A percentile compares a stretch with the other conserved stretches of the same genome.
Evolutionary conservation across 2,329 filamentous ascomycete genomes (phyloP).

Genomic region (Colletotrichum sansevieriae): DNA sequence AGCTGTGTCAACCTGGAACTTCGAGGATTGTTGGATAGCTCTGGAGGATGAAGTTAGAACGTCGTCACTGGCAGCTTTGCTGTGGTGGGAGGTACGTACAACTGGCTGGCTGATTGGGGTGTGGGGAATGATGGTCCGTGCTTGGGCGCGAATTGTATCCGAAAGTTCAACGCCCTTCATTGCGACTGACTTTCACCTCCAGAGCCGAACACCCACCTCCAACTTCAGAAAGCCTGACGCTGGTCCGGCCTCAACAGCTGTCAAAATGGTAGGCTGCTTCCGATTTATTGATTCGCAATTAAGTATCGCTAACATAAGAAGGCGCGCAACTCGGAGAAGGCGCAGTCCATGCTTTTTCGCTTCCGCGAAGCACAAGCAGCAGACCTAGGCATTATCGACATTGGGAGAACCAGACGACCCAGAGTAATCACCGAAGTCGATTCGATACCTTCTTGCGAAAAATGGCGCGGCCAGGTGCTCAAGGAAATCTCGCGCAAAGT

Average conservation of each 20-base stretch:
- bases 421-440: slow-evolving; percentile 91
- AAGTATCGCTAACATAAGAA: slow-evolving; percentile 50
- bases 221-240: slow-evolving; percentile 11
- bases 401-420: slow-evolving; percentile 87
- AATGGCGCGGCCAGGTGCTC: slow-evolving; percentile 97
- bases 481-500: slow-evolving; percentile 98
- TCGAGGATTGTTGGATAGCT: too few species aligned
- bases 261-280: slow-evolving; percentile 23
- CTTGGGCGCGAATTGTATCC: slow-evolving; percentile 23
- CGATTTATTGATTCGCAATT: rapidly evolving
- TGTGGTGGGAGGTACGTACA: slow-evolving; percentile 12
- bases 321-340: slow-evolving; percentile 98
- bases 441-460: slow-evolving; percentile 89
- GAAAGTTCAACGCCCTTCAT: slow-evolving; percentile 22
- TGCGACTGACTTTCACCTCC: slow-evolving; percentile 19
- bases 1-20: too few species aligned
- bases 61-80: neutral
- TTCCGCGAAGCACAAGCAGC: slow-evolving; percentile 98
- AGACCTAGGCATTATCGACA: slow-evolving; percentile 95
- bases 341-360: slow-evolving; percentile 99
- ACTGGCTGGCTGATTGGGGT: slow-evolving; percentile 20
- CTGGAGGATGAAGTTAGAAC: slow-evolving; percentile 10
- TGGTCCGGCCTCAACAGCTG: slow-evolving; percentile 10
- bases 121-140: slow-evolving; percentile 26
- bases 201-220: neutral